Conservation (phyloP, 352 stramenopile genomes). For the Phytopythium boreale region DNA sequence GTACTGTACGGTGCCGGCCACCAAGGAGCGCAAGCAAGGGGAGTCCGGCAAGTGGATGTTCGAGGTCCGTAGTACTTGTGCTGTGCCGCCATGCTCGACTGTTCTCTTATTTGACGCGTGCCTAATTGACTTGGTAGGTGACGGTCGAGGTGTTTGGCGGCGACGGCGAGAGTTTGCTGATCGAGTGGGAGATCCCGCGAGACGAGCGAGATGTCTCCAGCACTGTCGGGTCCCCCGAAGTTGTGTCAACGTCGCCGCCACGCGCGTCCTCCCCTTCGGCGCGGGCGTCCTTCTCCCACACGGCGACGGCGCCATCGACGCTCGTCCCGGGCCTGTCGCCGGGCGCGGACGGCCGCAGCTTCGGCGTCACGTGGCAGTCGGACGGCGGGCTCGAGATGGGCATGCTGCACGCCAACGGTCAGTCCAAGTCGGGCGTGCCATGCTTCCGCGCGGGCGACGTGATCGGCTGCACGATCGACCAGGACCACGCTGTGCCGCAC, state of each 20-base stretch:
- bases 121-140: conserved; percentile 8
- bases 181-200: conserved; percentile 75
- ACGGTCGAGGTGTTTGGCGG: conserved; percentile 48
- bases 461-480: conserved; percentile 73
- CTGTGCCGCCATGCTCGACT: too few species aligned
- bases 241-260: not conserved
- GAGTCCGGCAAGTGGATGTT: conserved; percentile 83
- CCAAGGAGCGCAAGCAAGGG: conserved; percentile 63
- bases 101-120: not conserved
- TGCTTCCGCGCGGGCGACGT: conserved; percentile 68
- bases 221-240: not conserved
- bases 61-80: conserved; percentile 17
- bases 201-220: not conserved
- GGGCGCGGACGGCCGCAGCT: conserved; percentile 49
- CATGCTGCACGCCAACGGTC: conserved; percentile 66
- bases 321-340: conserved; percentile 63
- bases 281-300: not conserved
- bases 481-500: conserved; percentile 59
- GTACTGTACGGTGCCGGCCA: conserved; percentile 72
- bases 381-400: conserved; percentile 72
- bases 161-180: conserved; percentile 66
- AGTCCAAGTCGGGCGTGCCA: conserved; percentile 60
- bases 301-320: conserved; percentile 9
- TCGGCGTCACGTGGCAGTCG: conserved; percentile 71
- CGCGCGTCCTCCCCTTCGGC: not conserved